Evolutionary conservation across 2,329 filamentous ascomycete genomes (phyloP), one percentile per base, ranked within the genome.

Genomic region (Fusarium continuum): DNA sequence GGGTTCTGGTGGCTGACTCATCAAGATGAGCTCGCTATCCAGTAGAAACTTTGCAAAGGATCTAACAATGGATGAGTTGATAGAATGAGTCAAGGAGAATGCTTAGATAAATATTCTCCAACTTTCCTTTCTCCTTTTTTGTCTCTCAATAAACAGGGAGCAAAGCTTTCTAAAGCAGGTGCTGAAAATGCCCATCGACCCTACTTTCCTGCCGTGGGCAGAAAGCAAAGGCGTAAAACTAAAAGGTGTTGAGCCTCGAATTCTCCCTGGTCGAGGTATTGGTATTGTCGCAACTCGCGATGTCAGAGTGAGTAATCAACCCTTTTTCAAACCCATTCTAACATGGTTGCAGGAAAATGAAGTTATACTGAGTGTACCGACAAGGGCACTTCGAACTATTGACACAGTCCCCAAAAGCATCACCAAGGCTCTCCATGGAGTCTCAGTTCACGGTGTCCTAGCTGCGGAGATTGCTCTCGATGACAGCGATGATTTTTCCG

Each of bases 211-310:
- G 4, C 70, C 82, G 56, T 96, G 92, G 91, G 89, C 90, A 2
- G 73, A 80, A 26, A 75, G 77, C n/a, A 71, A 69, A 41, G 69
- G 67, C 25, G 65, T 71, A 56, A 68, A 68, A 45, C 29, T 71
- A 9, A 82, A 86, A 54, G 91, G 90, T 13, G 83, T 96, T 23
- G 76, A 82, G 29, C 84, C 92, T 6, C 83, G 86, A 34, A 80
- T 80, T 32, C 87, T 96, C 14, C 85, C 88, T 6, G 90, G 88
- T 2, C 83, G 90, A 50, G 93, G 93, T 23, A 84, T 95, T 48
- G 93, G 93, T 40, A 87, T 97, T 53, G 82, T 93, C 45, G 89
- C 92, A 6, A 88, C 85, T 11, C 82, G 84, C 23, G 78, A 83
- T 13, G 82, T 95, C 59, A 79, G 89, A 78, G 91, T 91, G 77